Percentiles rank a stretch among this genome's conserved stretches.
Conservation (phyloP, 106 monocot genomes). For the Hemerocallis citrina region DNA sequence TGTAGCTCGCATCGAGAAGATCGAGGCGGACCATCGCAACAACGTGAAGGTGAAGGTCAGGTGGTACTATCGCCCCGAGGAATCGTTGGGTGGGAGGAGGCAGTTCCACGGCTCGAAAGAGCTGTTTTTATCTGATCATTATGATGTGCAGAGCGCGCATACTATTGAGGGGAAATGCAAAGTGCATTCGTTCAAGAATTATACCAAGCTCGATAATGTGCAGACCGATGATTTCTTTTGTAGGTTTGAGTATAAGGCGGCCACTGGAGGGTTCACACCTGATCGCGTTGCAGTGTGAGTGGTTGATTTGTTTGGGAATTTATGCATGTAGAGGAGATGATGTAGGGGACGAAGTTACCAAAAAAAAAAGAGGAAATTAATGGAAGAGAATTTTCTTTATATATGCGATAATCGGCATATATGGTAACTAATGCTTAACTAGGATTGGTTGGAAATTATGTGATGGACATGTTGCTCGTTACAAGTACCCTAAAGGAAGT, state of each 20-base stretch:
- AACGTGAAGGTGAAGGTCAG: slow-evolving; percentile 25
- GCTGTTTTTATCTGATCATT: slow-evolving; percentile 22
- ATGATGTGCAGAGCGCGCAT: slow-evolving; percentile 28
- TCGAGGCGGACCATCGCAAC: slow-evolving; percentile 23
- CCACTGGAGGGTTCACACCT: slow-evolving; percentile 24
- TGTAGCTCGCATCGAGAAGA: slow-evolving; percentile 20
- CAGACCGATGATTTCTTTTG: slow-evolving; percentile 21
- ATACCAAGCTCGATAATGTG: slow-evolving; percentile 26
- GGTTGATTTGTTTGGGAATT: neutral
- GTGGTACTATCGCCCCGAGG: slow-evolving; percentile 30
- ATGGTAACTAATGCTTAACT: no score
- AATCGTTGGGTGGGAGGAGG: slow-evolving; percentile 19
- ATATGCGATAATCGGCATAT: no score
- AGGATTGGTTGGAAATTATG: no score
- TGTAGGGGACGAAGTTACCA: no score
- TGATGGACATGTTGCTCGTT: no score
- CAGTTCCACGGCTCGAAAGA: slow-evolving; percentile 26
- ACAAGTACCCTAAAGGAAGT: no score
- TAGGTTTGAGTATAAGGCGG: slow-evolving; percentile 27
- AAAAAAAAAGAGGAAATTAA: no score
- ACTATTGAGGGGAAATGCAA: slow-evolving; percentile 25
- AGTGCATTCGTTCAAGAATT: slow-evolving; percentile 29
- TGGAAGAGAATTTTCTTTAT: no score
- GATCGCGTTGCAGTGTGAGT: slow-evolving; percentile 27
- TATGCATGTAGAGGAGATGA: no score